Conservation (phyloP, 2,329 filamentous ascomycete genomes). For the Pseudopyrenochaeta lycopersici region DNA sequence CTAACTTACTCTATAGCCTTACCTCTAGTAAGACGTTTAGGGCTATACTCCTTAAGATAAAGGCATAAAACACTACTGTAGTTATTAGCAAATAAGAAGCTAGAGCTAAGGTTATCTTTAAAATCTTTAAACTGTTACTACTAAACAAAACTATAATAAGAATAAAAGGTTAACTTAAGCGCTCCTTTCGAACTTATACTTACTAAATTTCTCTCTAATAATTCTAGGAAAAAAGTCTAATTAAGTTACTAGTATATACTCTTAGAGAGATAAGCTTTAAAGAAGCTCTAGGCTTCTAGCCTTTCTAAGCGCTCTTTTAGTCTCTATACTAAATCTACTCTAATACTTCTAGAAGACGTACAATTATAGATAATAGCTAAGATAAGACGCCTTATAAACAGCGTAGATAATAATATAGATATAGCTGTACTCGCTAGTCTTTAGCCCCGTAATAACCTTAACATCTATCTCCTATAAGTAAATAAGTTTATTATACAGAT, state of each 20-base stretch:
- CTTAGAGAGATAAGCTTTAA: conserved; percentile 51
- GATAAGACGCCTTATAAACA: no score
- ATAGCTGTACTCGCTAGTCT: no score
- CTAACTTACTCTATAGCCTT: conserved; percentile 24
- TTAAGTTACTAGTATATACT: conserved; percentile 36
- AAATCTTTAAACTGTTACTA: conserved; percentile 60
- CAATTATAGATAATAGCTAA: no score
- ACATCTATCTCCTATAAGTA: no score
- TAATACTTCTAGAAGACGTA: no score
- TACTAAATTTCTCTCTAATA: conserved; percentile 41
- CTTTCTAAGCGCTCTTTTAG: no score
- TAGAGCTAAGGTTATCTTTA: conserved; percentile 37
- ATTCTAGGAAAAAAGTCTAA: conserved; percentile 18
- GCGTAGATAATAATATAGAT: no score
- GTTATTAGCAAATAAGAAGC: conserved; percentile 50
- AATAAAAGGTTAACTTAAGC: conserved; percentile 50
- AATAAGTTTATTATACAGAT: no score
- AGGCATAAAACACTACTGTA: conserved; percentile 58
- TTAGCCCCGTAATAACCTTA: no score
- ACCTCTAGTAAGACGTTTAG: conserved; percentile 4
- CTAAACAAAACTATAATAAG: conserved; percentile 48
- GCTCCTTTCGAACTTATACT: conserved; percentile 56
- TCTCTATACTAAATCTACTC: no score
- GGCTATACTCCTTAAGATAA: conserved; percentile 52
- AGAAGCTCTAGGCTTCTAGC: conserved; percentile 42